Evolutionary conservation across 1,139 yeast species (phyloP).

Genomic region (Waltiozyma sp.): DNA sequence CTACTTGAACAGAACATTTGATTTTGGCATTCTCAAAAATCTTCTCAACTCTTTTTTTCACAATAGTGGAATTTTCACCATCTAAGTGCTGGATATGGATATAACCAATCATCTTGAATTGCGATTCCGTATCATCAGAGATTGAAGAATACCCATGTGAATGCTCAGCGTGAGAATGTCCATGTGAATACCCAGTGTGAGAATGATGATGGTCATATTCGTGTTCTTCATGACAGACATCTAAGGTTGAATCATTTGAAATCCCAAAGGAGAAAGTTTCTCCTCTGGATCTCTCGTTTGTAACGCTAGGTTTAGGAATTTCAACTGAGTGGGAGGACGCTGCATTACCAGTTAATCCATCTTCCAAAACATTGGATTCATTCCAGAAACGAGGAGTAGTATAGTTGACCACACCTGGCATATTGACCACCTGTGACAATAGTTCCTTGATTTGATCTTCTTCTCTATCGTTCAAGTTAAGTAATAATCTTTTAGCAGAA

Average conservation of each 20-base stretch:
- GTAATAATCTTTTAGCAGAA: conserved; percentile 63
- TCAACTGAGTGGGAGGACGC: not conserved
- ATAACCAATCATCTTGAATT: conserved; percentile 35
- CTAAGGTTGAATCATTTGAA: not conserved
- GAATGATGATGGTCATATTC: conserved; percentile 11
- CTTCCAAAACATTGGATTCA: not conserved
- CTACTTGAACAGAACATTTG: conserved; percentile 50
- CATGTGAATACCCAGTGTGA: conserved; percentile 19
- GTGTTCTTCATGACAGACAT: conserved; percentile 24
- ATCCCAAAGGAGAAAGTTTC: not conserved
- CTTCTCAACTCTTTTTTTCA: conserved; percentile 52
- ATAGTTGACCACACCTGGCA: conserved; percentile 76
- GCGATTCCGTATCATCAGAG: conserved; percentile 6
- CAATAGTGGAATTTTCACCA: conserved; percentile 54
- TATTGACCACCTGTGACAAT: conserved; percentile 52
- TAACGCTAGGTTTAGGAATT: not conserved
- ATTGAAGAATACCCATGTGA: conserved; percentile 1
- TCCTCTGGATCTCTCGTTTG: not conserved
- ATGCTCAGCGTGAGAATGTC: conserved; percentile 13
- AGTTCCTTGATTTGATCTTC: conserved; percentile 55
- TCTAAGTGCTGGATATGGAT: conserved; percentile 60
- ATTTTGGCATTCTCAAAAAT: conserved; percentile 29
- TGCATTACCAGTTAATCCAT: not conserved
- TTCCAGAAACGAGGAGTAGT: conserved; percentile 86
- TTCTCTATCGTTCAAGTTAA: conserved; percentile 43